Conservation (phyloP, 768 basidiomycete genomes). For the Mycena floridula region DNA sequence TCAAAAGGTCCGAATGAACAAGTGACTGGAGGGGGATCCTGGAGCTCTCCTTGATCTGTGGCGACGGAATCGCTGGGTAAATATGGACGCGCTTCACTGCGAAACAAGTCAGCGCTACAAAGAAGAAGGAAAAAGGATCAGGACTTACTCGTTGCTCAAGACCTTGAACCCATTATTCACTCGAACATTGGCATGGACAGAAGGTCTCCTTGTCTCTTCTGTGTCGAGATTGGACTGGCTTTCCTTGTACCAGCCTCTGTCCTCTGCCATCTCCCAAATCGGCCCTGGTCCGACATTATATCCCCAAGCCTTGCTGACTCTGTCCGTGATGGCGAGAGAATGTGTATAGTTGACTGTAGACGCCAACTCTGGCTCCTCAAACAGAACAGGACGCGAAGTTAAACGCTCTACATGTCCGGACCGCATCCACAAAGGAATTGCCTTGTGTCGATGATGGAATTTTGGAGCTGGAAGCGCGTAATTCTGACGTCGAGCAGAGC, state of each 20-base stretch:
- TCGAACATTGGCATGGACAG: conserved; percentile 42
- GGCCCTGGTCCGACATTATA: conserved; percentile 73
- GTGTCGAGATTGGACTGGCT: conserved; percentile 28
- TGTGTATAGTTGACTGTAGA: conserved; percentile 55
- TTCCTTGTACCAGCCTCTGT: conserved; percentile 76
- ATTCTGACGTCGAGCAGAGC: conserved; percentile 40
- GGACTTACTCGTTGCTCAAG: conserved; percentile 42
- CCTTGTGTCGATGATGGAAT: conserved; percentile 68
- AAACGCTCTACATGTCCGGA: conserved; percentile 58
- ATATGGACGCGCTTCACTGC: conserved; percentile 52
- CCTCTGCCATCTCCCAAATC: conserved; percentile 74
- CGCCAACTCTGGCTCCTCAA: conserved; percentile 32
- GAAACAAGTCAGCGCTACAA: background rate
- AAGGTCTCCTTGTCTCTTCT: conserved; percentile 52
- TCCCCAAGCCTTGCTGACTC: conserved; percentile 67
- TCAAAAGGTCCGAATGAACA: conserved; percentile 67
- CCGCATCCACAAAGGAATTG: conserved; percentile 51
- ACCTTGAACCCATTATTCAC: conserved; percentile 41
- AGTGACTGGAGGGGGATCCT: conserved; percentile 45
- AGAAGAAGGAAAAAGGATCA: conserved; percentile 4
- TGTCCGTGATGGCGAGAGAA: conserved; percentile 37
- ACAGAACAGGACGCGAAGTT: conserved; percentile 40
- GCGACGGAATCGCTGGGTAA: conserved; percentile 47
- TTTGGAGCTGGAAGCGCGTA: conserved; percentile 59
- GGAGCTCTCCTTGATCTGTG: conserved; percentile 44